phyloP scores from a whole-genome alignment of 1,284 basidiomycete genomes.

The Fistulina hepatica region DNA sequence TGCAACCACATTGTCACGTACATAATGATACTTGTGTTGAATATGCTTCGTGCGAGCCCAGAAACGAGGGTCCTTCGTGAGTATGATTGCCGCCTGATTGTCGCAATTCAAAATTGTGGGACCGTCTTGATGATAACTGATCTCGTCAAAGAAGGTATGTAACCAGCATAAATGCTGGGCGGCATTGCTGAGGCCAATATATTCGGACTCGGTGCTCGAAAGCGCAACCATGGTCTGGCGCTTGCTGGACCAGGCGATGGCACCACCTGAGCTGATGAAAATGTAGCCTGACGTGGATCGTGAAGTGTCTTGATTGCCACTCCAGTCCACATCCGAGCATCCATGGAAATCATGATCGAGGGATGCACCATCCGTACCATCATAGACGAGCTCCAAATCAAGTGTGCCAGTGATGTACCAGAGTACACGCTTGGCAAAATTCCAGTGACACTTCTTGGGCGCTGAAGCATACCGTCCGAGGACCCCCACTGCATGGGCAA shows the following conservation, averaged over 20 bases:
- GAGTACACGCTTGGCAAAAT: conserved; percentile 16
- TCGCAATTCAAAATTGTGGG: conserved; percentile 15
- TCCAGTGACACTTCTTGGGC: conserved; percentile 15
- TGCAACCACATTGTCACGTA: conserved; percentile 19
- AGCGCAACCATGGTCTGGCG: conserved; percentile 23
- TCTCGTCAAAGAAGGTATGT: conserved; percentile 15
- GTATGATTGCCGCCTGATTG: conserved; percentile 17
- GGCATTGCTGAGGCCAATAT: conserved; percentile 23
- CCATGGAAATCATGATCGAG: conserved; percentile 14
- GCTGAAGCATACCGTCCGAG: conserved; percentile 15
- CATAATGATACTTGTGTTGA: conserved; percentile 18
- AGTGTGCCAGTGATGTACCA: conserved; percentile 19
- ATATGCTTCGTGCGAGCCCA: conserved; percentile 18
- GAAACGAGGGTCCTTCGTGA: conserved; percentile 13
- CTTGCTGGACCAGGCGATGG: conserved; percentile 23
- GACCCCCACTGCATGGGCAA: conserved; percentile 13
- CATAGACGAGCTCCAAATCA: conserved; percentile 13
- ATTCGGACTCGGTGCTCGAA: conserved; percentile 28
- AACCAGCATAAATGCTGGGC: conserved; percentile 21
- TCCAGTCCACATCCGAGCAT: conserved; percentile 19
- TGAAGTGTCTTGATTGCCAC: conserved; percentile 10
- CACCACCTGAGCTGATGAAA: conserved; percentile 17
- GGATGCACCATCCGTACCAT: conserved; percentile 8
- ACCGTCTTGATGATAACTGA: conserved; percentile 18
- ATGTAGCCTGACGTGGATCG: conserved; percentile 22